These are phyloP conservation scores for Candida peoriensis DNA, from an alignment of 805 yeast species.

Conservation along the genomic window DNA sequence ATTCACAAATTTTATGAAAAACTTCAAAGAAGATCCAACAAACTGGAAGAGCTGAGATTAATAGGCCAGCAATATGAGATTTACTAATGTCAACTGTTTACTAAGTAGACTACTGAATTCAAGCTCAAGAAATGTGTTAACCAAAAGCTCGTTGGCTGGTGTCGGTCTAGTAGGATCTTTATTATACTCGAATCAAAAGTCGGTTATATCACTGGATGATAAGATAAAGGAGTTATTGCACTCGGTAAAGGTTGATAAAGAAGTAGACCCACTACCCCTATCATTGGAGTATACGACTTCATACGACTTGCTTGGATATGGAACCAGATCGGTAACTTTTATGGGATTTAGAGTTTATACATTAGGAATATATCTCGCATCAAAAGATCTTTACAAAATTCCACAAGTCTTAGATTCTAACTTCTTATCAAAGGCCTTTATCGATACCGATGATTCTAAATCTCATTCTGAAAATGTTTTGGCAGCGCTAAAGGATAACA, in stretches of 20 bases:
- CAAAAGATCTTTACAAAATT: constrained; percentile 44
- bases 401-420: constrained; percentile 38
- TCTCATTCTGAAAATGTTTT: constrained; percentile 37
- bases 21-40: too few relatives aligned
- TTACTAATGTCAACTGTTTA: too few relatives aligned
- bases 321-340: constrained; percentile 81
- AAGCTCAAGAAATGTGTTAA: too few relatives aligned
- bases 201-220: constrained; percentile 11
- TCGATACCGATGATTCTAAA: constrained; percentile 27
- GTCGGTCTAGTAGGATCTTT: too few relatives aligned
- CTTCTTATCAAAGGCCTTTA: constrained; percentile 32
- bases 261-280: constrained; percentile 38
- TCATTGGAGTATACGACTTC: constrained; percentile 26
- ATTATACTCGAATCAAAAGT: too few relatives aligned
- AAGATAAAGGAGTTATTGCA: constrained; percentile 10
- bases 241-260: constrained; percentile 41
- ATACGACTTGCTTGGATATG: constrained; percentile 67
- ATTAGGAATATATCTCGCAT: constrained; percentile 72
- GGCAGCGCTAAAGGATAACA: constrained; percentile 45
- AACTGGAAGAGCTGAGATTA: too few relatives aligned
- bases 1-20: too few relatives aligned
- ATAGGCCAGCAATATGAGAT: too few relatives aligned
- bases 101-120: too few relatives aligned
- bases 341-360: constrained; percentile 81
- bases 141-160: too few relatives aligned